Conservation (phyloP, 495 filamentous ascomycete genomes). For the Lepidopterella palustris region DNA sequence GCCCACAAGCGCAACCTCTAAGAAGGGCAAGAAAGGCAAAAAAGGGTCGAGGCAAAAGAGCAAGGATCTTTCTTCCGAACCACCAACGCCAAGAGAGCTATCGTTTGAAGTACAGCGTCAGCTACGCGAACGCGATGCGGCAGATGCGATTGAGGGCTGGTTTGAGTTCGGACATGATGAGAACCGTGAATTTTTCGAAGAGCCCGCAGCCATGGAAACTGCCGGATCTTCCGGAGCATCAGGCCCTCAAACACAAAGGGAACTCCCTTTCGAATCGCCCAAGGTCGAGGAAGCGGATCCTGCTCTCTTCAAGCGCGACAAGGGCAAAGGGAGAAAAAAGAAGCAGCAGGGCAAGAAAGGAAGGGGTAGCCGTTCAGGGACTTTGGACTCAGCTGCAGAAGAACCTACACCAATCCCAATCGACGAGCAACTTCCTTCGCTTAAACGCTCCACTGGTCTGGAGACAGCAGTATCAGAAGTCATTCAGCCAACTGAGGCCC, state of each 20-base stretch:
- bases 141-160: conserved; percentile 18
- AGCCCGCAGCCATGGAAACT: neutral
- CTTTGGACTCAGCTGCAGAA: neutral
- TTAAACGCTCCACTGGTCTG: neutral
- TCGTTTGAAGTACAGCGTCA: conserved; percentile 16
- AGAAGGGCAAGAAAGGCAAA: conserved; percentile 28
- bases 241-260: neutral
- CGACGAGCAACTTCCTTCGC: too few species aligned
- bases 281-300: conserved; percentile 7
- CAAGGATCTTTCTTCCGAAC: conserved; percentile 9
- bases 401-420: conserved; percentile 10
- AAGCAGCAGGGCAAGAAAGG: conserved; percentile 26
- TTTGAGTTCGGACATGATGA: conserved; percentile 9
- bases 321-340: conserved; percentile 23
- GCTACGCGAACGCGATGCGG: conserved; percentile 17
- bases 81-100: conserved; percentile 11
- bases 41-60: conserved; percentile 24
- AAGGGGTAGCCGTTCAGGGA: neutral
- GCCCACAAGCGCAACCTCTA: conserved; percentile 9
- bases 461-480: neutral
- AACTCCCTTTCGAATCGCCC: neutral
- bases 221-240: neutral
- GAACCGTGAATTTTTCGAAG: neutral
- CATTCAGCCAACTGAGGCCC: too few species aligned
- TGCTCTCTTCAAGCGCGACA: conserved; percentile 18